A percentile compares a stretch with the other conserved stretches of the same genome.
Evolutionary conservation across 2,329 filamentous ascomycete genomes (phyloP).

Genomic region (Colletotrichum sp.): DNA sequence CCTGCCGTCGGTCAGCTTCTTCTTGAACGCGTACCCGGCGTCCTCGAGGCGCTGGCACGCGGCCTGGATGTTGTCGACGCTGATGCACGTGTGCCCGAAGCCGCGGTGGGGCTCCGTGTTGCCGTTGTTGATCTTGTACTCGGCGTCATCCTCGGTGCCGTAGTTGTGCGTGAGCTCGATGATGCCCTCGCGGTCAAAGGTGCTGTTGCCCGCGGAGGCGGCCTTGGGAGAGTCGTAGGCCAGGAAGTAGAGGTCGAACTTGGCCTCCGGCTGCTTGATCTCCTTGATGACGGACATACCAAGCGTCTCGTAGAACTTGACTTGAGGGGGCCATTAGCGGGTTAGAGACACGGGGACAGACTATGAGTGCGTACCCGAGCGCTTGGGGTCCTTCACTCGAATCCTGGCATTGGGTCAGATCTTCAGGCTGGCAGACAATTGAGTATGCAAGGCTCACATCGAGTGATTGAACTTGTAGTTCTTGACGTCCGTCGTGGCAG

Average conservation of each 20-base stretch:
- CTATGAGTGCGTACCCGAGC: conserved; percentile 58
- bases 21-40: conserved; percentile 92
- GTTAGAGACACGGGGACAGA: not conserved
- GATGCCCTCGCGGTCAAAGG: conserved; percentile 85
- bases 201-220: conserved; percentile 72
- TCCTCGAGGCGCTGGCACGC: conserved; percentile 90
- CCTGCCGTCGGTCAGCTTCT: conserved; percentile 86
- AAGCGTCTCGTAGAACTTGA: conserved; percentile 94
- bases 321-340: conserved; percentile 38
- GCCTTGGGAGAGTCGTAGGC: conserved; percentile 82
- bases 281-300: conserved; percentile 86
- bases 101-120: conserved; percentile 87
- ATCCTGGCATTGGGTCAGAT: conserved; percentile 60
- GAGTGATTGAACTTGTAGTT: conserved; percentile 90
- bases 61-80: conserved; percentile 83
- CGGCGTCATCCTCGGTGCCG: conserved; percentile 84
- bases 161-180: conserved; percentile 87
- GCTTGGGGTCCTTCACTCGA: conserved; percentile 92
- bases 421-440: not conserved
- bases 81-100: conserved; percentile 87
- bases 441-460: conserved; percentile 56
- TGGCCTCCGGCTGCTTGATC: conserved; percentile 81
- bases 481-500: conserved; percentile 72
- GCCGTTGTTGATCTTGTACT: conserved; percentile 84
- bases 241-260: conserved; percentile 96